These are phyloP conservation scores for Coemansia sp. DNA, from an alignment of 192 early-diverging fungal species.

Conservation along the genomic window DNA sequence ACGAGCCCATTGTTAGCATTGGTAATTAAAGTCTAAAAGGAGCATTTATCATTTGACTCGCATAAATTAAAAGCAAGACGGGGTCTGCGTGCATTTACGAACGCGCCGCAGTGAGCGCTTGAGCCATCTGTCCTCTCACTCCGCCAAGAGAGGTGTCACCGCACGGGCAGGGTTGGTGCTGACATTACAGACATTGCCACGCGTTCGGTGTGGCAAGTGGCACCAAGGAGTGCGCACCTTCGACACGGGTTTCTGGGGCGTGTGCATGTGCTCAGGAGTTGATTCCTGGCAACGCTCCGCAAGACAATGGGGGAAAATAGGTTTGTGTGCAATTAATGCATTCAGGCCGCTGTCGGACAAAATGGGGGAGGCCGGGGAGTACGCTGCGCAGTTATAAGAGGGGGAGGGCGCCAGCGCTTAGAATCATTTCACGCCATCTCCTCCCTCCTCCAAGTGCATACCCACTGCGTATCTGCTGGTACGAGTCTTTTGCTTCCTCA, in stretches of 20 bases:
- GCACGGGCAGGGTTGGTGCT: background rate
- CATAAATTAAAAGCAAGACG: background rate
- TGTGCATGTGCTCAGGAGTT: conserved; percentile 3
- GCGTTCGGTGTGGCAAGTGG: background rate
- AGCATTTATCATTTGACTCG: background rate
- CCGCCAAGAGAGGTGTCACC: background rate
- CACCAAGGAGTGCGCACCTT: background rate
- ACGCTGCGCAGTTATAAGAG: background rate
- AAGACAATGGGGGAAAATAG: background rate
- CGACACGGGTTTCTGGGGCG: background rate
- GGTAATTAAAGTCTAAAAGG: background rate
- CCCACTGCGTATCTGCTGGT: too few relatives aligned
- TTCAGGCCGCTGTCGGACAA: background rate
- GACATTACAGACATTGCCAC: background rate
- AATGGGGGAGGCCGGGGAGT: background rate
- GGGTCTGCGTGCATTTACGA: background rate
- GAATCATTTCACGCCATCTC: background rate
- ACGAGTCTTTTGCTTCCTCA: too few relatives aligned
- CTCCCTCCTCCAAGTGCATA: background rate
- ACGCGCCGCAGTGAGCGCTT: background rate
- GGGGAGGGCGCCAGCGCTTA: background rate
- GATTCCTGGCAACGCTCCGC: background rate
- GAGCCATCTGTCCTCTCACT: background rate
- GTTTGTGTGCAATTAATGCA: background rate
- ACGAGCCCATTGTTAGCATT: background rate